Evolutionary conservation across 176 grass and related monocot genomes (phyloP), one percentile per base, ranked within the genome.

Genomic region (Rhynchospora pubera): DNA sequence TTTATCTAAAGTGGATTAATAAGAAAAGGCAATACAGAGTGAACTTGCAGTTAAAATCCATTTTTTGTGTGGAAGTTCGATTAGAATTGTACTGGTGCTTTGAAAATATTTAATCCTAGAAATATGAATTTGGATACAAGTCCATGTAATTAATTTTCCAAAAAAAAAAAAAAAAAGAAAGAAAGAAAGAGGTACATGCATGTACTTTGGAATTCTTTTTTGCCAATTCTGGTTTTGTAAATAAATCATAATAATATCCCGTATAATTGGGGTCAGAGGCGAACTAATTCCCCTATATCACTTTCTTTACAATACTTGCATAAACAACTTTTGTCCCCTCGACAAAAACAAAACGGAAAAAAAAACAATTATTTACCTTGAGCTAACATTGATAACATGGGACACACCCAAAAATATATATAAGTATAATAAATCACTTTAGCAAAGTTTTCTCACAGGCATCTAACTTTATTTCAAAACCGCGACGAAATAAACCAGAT

Each of bases 1-100:
- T 77, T 77, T 94, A 32, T 68, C 73, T 58, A 84, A 80, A 63
- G 71, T 94, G 11, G 58, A 82, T 81, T 64, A 59, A 51, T 6
- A 26, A 46, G 4, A 42, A 69, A 5, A 21, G 19, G 6, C 2
- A 16, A 48, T 16, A 46, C 34, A 62, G 60, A 62, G 60, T 62
- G 60, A 26, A 51, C 7, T 51, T 51, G 34, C 48, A 51, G 4
- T 51, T 9, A 51, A 9, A 51, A 10, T 10, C 9, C 10, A 51
- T 18, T 24, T 63, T 60, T 60, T 60, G 5, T 22, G 22, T n/a
- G 57, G 57, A 60, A 60, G 57, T 22, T 60, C 18, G 1, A 22
- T 60, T 60, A 60, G 18, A 6, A 60, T 2, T 0, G 58, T 5
- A 22, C 23, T 60, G n/a, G 2, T 60, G 58, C 34, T 39, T 39